These are phyloP conservation scores for Zymoseptoria brevis DNA, from an alignment of 2,329 filamentous ascomycete genomes.

Conservation along the genomic window DNA sequence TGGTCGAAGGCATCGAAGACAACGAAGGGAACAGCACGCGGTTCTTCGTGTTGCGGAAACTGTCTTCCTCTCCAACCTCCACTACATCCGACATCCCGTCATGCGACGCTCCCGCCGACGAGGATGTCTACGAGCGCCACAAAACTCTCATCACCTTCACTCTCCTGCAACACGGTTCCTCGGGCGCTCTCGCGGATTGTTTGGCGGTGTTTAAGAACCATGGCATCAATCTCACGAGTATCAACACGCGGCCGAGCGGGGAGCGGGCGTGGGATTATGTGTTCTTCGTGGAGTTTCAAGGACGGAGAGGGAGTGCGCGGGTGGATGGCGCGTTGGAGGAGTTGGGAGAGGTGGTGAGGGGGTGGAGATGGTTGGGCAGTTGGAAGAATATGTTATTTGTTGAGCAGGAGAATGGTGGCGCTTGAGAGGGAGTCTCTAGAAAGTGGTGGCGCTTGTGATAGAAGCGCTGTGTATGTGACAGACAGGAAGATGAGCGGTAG, in stretches of 20 bases:
- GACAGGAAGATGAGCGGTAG: too few relatives aligned
- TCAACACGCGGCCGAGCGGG: conserved; percentile 76
- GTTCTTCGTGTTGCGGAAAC: conserved; percentile 61
- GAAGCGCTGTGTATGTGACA: too few relatives aligned
- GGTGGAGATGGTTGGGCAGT: conserved; percentile 49
- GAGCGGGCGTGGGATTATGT: conserved; percentile 77
- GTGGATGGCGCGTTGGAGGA: conserved; percentile 55
- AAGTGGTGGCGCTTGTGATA: too few relatives aligned
- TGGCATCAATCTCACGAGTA: conserved; percentile 77
- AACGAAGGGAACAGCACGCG: conserved; percentile 67
- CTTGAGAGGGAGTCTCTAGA: too few relatives aligned
- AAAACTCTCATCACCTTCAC: conserved; percentile 82
- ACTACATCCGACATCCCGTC: background rate
- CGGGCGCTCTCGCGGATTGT: conserved; percentile 76
- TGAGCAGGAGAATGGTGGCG: too few relatives aligned
- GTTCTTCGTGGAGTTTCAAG: conserved; percentile 87
- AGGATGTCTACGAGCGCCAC: conserved; percentile 15
- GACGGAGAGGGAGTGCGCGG: conserved; percentile 48
- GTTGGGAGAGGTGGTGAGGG: conserved; percentile 51
- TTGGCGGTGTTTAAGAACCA: conserved; percentile 68
- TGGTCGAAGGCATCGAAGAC: conserved; percentile 66
- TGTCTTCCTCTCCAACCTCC: conserved; percentile 74
- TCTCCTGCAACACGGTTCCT: conserved; percentile 59
- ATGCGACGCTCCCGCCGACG: background rate
- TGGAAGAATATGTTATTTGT: conserved; percentile 12